phyloP scores from a whole-genome alignment of 176 grass and related monocot species.

The Bothriochloa decipiens region DNA sequence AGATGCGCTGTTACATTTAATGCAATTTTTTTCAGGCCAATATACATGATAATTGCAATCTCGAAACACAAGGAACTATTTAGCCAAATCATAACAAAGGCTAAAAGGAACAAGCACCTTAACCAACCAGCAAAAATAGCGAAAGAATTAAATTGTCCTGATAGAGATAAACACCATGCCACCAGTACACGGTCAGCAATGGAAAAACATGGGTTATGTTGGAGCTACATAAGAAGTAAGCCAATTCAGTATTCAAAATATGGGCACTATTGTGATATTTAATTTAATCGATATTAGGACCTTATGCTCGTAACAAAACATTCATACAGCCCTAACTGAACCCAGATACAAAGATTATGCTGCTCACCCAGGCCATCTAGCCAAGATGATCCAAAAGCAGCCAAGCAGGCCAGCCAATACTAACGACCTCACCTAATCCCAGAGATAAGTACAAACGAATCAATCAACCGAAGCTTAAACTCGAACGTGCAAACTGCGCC shows the following conservation, averaged over 20 bases:
- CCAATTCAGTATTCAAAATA: no score
- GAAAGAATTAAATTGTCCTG: neutral
- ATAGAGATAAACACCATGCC: neutral
- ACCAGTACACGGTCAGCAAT: neutral
- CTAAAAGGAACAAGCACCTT: neutral
- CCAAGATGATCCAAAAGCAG: no score
- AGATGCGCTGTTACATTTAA: neutral
- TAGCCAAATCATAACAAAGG: neutral
- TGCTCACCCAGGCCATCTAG: no score
- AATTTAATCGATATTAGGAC: no score
- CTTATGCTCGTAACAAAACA: neutral
- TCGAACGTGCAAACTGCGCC: constrained; percentile 7
- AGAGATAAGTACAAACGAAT: no score
- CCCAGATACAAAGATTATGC: neutral
- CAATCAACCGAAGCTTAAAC: constrained; percentile 1
- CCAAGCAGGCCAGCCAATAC: no score
- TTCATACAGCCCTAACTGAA: neutral
- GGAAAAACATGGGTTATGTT: neutral
- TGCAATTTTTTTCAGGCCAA: neutral
- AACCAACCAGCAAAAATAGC: neutral
- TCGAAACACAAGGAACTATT: constrained; percentile 8
- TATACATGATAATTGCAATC: neutral
- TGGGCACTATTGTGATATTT: no score
- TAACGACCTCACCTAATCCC: neutral
- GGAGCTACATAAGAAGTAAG: neutral